These are phyloP conservation scores for Talaromyces liani DNA, from an alignment of 495 filamentous ascomycete species.

Conservation along the genomic window DNA sequence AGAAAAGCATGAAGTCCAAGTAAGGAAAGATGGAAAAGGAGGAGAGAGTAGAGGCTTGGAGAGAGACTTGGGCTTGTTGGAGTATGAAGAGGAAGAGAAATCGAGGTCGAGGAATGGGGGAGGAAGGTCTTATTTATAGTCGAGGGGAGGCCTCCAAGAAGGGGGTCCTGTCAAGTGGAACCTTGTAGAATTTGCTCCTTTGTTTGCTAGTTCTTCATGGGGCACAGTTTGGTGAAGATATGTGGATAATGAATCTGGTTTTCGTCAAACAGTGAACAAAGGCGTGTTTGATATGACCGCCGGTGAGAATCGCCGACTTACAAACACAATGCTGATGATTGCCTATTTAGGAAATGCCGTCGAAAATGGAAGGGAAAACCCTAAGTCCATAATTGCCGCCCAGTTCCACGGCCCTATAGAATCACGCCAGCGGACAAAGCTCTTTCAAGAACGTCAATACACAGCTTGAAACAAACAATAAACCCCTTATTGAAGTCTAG, in stretches of 20 bases:
- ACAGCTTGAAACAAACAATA: neutral
- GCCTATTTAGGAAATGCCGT: neutral
- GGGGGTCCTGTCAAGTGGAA: neutral
- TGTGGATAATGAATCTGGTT: neutral
- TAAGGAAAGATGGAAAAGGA: neutral
- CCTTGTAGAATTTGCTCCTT: neutral
- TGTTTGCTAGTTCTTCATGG: neutral
- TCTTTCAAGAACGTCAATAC: neutral
- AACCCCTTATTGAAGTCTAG: neutral
- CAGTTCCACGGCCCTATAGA: neutral
- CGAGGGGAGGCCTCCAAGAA: neutral
- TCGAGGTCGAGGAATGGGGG: neutral
- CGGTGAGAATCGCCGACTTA: neutral
- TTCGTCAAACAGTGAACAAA: neutral
- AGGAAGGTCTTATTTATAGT: neutral
- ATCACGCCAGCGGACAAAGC: neutral
- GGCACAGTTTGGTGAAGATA: neutral
- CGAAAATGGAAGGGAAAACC: neutral
- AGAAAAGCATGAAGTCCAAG: neutral
- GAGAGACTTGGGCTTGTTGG: neutral
- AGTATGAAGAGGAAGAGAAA: neutral
- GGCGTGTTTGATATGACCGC: neutral
- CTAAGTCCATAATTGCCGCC: neutral
- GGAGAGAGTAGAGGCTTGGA: neutral
- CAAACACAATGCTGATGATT: neutral